Base-by-base conservation (phyloP, 371 early-diverging fungal species). In the Lichtheimia ramosa region DNA sequence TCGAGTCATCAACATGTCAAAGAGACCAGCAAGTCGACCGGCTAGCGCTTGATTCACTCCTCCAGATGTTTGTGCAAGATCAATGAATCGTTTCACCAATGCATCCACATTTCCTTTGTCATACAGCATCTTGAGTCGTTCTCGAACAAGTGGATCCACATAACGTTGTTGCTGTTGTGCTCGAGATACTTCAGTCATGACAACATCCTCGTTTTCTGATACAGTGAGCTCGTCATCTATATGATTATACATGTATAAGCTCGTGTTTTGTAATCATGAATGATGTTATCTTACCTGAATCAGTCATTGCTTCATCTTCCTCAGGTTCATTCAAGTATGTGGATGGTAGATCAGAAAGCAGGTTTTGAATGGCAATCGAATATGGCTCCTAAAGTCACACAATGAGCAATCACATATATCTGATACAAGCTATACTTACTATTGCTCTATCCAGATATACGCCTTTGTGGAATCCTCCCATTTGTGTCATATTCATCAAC, bases 1-100 rank as follows among this genome's bases (percentile, higher is more conserved):
- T 15, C 82, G 71, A 10, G 77, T 75, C 66, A 90, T 80, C 5
- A 88, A 56, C n/a, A 80, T 74, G 28, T 77, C 64, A 16, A 88
- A 75, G 15, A 89, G 69, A 16, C 73, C 56, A 18, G 60, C 61
- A 10, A 61, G 51, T 59, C 23, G n/a, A 40, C 55, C 18, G 58
- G 39, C 69, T 51, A 14, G 63, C 61, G 16, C 69, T 63, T 15
- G 73, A 54, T 42, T 16, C 58, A 12, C 50, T 14, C 3, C 55
- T 54, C 14, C 51, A 51, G 7, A 48, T 39, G 18, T 20, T 18
- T 16, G 59, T 62, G 20, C 52, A 59, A 56, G 50, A 34, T 50
- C 52, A 24, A 70, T 68, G 8, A 83, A 64, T 13, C 70, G 73
- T 2, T 69, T 77, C 8, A 85, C 56, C 3, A 88, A 62, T n/a